These are phyloP conservation scores for Paramecium pentaurelia DNA, from an alignment of 73 alveolate species.

Conservation along the genomic window DNA sequence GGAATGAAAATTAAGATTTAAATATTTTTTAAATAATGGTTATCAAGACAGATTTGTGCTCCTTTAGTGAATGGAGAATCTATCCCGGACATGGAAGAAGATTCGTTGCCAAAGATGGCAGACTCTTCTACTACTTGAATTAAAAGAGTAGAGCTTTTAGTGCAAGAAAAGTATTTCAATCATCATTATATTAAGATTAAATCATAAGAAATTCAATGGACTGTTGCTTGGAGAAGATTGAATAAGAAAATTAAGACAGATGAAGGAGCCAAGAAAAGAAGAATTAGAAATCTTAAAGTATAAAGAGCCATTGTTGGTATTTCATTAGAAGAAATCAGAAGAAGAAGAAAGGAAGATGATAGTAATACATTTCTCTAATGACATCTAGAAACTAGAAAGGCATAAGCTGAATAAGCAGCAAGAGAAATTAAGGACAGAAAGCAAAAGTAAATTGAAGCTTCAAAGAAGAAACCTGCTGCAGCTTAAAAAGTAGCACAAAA, in stretches of 20 bases:
- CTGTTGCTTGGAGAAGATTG: slow-evolving; percentile 92
- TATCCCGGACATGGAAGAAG: slow-evolving; percentile 94
- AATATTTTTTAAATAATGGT: slow-evolving; percentile 71
- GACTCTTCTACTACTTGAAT: slow-evolving; percentile 80
- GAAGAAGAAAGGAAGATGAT: slow-evolving; percentile 77
- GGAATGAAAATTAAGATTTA: not conserved
- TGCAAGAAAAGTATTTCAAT: slow-evolving; percentile 68
- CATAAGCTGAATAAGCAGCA: slow-evolving; percentile 81
- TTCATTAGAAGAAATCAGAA: slow-evolving; percentile 88
- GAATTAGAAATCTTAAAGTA: slow-evolving; percentile 83
- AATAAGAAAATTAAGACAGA: slow-evolving; percentile 88
- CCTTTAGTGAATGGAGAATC: slow-evolving; percentile 86
- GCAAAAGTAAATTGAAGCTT: slow-evolving; percentile 61
- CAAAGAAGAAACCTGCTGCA: slow-evolving; percentile 6
- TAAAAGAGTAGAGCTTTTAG: slow-evolving; percentile 75
- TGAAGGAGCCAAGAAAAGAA: slow-evolving; percentile 80
- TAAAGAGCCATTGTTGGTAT: slow-evolving; percentile 94
- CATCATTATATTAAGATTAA: slow-evolving; percentile 42
- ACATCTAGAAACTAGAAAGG: slow-evolving; percentile 68
- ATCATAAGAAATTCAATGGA: slow-evolving; percentile 93
- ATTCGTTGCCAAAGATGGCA: slow-evolving; percentile 90
- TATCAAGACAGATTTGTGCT: slow-evolving; percentile 88
- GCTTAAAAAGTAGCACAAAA: slow-evolving; percentile 7
- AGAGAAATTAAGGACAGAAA: slow-evolving; percentile 85
- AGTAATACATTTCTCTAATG: not conserved